Evolutionary conservation across 139 green algal genomes (phyloP), one percentile per base, ranked within the genome.

Genomic region (Chlamydomonas schloesseri): DNA sequence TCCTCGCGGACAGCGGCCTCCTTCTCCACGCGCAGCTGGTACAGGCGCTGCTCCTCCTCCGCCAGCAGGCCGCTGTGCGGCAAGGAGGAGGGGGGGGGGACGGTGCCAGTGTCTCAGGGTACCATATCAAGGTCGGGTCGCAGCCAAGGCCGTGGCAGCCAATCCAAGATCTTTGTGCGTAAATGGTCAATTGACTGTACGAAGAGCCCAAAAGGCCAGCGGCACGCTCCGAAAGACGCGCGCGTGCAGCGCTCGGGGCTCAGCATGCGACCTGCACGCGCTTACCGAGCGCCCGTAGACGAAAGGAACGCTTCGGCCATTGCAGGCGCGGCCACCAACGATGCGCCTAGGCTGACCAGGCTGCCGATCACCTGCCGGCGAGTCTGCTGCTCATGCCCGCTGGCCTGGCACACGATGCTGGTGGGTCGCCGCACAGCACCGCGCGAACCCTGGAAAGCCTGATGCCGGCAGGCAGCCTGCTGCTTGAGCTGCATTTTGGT

Each of bases 21-120:
- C 50, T 91, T 89, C 71, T 96, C 87, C 42, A 94, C 60, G 9
- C 95, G 88, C 31, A 98, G 89, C 3, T 84, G 60, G 34, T 94
- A 91, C 46, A 97, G 91, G 29, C 77, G 69, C 80, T 92, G 89
- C 89, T 98, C 96, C 85, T 98, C 93, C 11, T 96, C 90, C 5
- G 90, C 95, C 33, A 98, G 88, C 8, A 91, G 77, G 6, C 96
- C 96, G 46, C 88, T 89, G 82, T 67, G 67, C n/a, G n/a, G n/a
- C n/a, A 73, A 67, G 73, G 8, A 50, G 67, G 31, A 10, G 67
- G 2, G 18, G 20, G 10, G 2, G 55, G 2, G 18, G 2, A 60
- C 2, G 20, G 55, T 13, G 3, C 2, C 18, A 24, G 8, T 3
- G 55, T 3, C 55, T 23, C 6, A 2, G 8, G 55, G 55, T 60